Evolutionary conservation across 2,329 filamentous ascomycete genomes (phyloP).

Genomic region (Rhytidhysteron rufulum): DNA sequence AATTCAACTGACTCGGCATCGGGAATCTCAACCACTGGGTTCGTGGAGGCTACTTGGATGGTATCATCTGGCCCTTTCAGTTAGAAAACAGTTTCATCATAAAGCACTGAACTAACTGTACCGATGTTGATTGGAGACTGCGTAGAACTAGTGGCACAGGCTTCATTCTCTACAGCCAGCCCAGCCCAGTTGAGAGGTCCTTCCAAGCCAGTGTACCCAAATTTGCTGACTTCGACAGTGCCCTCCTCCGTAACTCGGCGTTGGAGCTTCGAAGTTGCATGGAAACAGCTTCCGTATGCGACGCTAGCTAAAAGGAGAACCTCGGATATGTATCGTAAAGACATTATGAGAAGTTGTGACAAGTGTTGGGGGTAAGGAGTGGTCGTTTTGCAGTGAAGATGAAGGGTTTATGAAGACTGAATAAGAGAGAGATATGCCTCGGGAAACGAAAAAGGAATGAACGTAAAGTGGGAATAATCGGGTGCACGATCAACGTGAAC

Average conservation of each 20-base stretch:
- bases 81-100: background rate
- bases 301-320: background rate
- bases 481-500: too few species aligned
- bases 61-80: conserved; percentile 6
- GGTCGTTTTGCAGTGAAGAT: too few species aligned
- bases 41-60: conserved; percentile 25
- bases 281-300: conserved; percentile 1
- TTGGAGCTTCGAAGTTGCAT: conserved; percentile 1
- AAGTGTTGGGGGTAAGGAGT: too few species aligned
- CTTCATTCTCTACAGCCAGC: conserved; percentile 41
- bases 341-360: too few species aligned
- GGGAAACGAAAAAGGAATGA: too few species aligned
- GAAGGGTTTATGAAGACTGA: too few species aligned
- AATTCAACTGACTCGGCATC: conserved; percentile 45
- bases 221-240: conserved; percentile 31
- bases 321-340: too few species aligned
- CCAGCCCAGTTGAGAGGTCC: conserved; percentile 54
- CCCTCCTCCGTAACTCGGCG: conserved; percentile 13
- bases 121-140: conserved; percentile 58
- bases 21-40: conserved; percentile 38
- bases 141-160: conserved; percentile 47
- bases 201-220: conserved; percentile 39
- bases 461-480: too few species aligned
- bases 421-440: too few species aligned
- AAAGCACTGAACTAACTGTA: conserved; percentile 9